Percentiles rank a stretch among this genome's conserved stretches.
Conservation (phyloP, 2,329 filamentous ascomycete species). For the Calycina herbarum region DNA sequence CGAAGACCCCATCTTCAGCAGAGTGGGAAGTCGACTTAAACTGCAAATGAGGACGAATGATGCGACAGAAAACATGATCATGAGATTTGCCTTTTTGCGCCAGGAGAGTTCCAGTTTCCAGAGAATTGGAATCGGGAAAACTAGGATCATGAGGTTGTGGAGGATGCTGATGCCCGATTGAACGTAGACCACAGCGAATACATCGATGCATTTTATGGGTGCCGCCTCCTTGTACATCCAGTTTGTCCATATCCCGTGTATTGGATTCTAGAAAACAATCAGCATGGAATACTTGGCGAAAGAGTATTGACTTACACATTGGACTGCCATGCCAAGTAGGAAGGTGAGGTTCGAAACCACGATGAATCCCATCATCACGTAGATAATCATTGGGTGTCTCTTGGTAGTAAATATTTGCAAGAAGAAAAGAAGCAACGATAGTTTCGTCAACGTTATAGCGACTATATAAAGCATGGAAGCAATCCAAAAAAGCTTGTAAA, state of each 20-base stretch:
- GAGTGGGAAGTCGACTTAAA: slow-evolving; percentile 16
- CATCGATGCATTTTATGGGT: slow-evolving; percentile 53
- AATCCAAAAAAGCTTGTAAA: slow-evolving; percentile 6
- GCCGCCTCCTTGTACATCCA: slow-evolving; percentile 19
- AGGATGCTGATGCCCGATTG: slow-evolving; percentile 58
- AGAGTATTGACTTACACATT: neutral
- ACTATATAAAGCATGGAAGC: slow-evolving; percentile 5
- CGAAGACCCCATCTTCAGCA: slow-evolving; percentile 9
- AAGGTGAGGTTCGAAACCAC: slow-evolving; percentile 8
- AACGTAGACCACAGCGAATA: slow-evolving; percentile 63
- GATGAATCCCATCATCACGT: neutral
- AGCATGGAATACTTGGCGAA: neutral
- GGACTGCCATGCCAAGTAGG: neutral
- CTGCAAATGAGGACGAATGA: slow-evolving; percentile 18
- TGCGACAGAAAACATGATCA: slow-evolving; percentile 56
- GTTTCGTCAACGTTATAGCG: slow-evolving; percentile 6
- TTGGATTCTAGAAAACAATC: slow-evolving; percentile 4
- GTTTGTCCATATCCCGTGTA: slow-evolving; percentile 22
- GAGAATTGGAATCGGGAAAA: slow-evolving; percentile 64
- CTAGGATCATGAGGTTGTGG: slow-evolving; percentile 59
- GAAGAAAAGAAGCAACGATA: slow-evolving; percentile 11
- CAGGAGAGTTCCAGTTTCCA: slow-evolving; percentile 60
- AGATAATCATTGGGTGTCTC: slow-evolving; percentile 3
- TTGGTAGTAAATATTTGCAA: slow-evolving; percentile 5
- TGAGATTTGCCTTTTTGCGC: slow-evolving; percentile 65